Conservation (phyloP, 805 yeast genomes). For the Brettanomyces anomalus region DNA sequence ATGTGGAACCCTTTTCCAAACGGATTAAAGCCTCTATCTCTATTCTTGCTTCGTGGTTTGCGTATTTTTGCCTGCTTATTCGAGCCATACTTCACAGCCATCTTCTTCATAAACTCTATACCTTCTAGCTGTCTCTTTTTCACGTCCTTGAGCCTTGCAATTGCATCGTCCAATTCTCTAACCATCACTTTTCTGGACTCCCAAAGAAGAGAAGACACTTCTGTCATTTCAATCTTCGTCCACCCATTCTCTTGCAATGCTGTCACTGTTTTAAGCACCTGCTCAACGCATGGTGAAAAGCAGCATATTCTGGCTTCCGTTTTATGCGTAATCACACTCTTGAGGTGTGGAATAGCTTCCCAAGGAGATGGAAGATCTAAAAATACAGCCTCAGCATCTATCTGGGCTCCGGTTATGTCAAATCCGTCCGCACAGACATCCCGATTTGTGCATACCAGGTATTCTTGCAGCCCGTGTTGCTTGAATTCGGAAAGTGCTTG, state of each 20-base stretch:
- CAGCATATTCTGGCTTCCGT: slow-evolving; percentile 73
- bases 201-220: slow-evolving; percentile 71
- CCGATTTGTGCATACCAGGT: slow-evolving; percentile 65
- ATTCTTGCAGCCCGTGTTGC: slow-evolving; percentile 54
- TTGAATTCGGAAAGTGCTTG: slow-evolving; percentile 76
- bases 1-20: slow-evolving; percentile 86
- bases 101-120: slow-evolving; percentile 32
- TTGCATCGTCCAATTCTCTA: slow-evolving; percentile 68
- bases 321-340: slow-evolving; percentile 42
- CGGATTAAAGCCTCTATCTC: slow-evolving; percentile 64
- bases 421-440: slow-evolving; percentile 92
- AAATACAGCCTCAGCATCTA: slow-evolving; percentile 71
- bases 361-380: slow-evolving; percentile 95
- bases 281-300: slow-evolving; percentile 97
- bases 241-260: slow-evolving; percentile 71
- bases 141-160: slow-evolving; percentile 72
- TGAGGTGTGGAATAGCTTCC: slow-evolving; percentile 80
- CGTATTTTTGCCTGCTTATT: slow-evolving; percentile 12
- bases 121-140: slow-evolving; percentile 62
- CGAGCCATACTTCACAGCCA: slow-evolving; percentile 10
- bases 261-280: slow-evolving; percentile 79
- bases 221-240: slow-evolving; percentile 86
- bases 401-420: slow-evolving; percentile 30
- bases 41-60: slow-evolving; percentile 13
- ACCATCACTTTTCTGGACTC: slow-evolving; percentile 89